Evolutionary conservation across 2,329 filamentous ascomycete genomes (phyloP), one percentile per base, ranked within the genome.

Genomic region (Penicillium decumbens): DNA sequence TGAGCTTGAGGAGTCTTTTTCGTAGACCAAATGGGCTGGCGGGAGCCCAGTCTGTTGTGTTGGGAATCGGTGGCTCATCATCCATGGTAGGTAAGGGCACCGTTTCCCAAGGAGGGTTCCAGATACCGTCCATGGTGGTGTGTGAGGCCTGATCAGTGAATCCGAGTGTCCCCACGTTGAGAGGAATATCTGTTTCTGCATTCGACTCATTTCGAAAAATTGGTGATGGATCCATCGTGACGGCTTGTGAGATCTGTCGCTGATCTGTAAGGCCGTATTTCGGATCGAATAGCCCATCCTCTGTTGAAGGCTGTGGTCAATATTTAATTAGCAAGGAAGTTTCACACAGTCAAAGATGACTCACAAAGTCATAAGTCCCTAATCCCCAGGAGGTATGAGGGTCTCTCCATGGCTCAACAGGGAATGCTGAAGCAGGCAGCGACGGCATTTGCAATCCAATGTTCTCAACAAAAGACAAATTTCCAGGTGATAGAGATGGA

Each of bases 1-100:
- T 51, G 3, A 61, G 20, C 25, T 46, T 41, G 3, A 58, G 25
- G 1, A 59, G 38, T n/a, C 28, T 44, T 32, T 49, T 60, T 2
- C 41, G 41, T 12, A 45, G 9, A 9, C 27, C 23, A 3, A 47
- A 39, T 10, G n/a, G 35, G 0, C 23, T 32, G 10, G 23, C 10
- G 2, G n/a, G 6, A 20, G 10, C 10, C 39, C 25, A 25, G 3
- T 24, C 35, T 15, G 24, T 18, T 4, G 8, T 37, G n/a, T 15
- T 13, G 7, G 18, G 1, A 12, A 38, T 12, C 20, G 6, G 23
- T 32, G 13, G 13, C n/a, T 13, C 37, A n/a, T 41, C 9, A 6
- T 20, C 20, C 6, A 9, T 20, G 3, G 28, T 25, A 13, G 28
- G 27, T 28, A 7, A 4, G 7, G 8, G 4, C 0, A 10, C 13